phyloP scores from a whole-genome alignment of 208 protist genomes.

The Giardia muris region DNA sequence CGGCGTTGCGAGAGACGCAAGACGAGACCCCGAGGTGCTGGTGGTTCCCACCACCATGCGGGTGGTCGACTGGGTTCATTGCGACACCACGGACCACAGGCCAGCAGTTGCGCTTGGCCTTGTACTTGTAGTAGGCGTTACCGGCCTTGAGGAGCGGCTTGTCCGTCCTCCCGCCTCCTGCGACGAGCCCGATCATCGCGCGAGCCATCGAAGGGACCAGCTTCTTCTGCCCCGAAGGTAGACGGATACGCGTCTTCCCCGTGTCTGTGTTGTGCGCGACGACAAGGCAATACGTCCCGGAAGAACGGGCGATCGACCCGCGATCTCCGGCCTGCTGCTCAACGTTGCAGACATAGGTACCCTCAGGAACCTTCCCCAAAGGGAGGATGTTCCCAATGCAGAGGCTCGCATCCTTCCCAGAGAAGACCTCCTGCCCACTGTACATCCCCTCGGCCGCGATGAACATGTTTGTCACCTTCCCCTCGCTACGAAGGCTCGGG shows the following conservation, averaged over 20 bases:
- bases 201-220: constrained; percentile 66
- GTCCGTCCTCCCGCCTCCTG: constrained; percentile 91
- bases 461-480: constrained; percentile 77
- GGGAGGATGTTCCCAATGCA: constrained; percentile 91
- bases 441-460: constrained; percentile 91
- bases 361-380: constrained; percentile 80
- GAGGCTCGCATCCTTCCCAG: constrained; percentile 75
- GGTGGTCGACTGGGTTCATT: constrained; percentile 87
- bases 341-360: constrained; percentile 95
- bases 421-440: constrained; percentile 93
- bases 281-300: constrained; percentile 83
- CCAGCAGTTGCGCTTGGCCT: constrained; percentile 92
- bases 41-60: constrained; percentile 98
- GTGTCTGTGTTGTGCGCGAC: constrained; percentile 80
- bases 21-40: constrained; percentile 90
- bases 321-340: constrained; percentile 83
- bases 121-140: constrained; percentile 87
- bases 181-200: constrained; percentile 89
- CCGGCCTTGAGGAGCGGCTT: constrained; percentile 98
- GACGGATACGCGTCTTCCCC: constrained; percentile 78
- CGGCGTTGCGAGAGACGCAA: constrained; percentile 49
- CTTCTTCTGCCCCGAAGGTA: constrained; percentile 94
- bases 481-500: constrained; percentile 44
- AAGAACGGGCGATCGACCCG: constrained; percentile 71
- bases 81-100: constrained; percentile 89